A percentile compares a stretch with the other conserved stretches of the same genome.
Conservation (phyloP, 192 early-diverging fungal genomes). For the Martensiomyces pterosporus region DNA sequence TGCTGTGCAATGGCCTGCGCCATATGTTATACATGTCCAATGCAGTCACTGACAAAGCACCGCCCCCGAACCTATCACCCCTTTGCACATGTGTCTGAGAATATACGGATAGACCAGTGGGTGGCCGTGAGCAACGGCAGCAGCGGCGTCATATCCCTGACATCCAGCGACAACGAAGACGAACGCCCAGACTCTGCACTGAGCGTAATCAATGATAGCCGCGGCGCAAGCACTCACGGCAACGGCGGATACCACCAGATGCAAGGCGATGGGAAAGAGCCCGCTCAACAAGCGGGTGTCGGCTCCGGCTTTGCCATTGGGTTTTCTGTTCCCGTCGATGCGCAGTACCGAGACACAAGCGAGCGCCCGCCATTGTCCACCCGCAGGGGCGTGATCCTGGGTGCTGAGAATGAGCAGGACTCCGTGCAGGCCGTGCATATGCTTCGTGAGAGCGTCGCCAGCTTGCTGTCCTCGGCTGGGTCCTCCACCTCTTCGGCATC, state of each 20-base stretch:
- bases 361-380: background rate
- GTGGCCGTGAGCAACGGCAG: conserved; percentile 38
- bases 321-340: background rate
- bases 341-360: background rate
- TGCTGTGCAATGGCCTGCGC: background rate
- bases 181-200: conserved; percentile 13
- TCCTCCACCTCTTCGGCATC: conserved; percentile 23
- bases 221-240: too few relatives aligned
- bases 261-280: too few relatives aligned
- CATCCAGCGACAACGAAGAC: conserved; percentile 44
- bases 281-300: too few relatives aligned
- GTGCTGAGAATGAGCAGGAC: conserved; percentile 4
- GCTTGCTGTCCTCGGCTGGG: conserved; percentile 27
- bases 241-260: too few relatives aligned
- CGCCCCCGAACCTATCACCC: too few relatives aligned
- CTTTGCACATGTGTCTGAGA: too few relatives aligned
- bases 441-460: conserved; percentile 44
- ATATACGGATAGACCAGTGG: conserved; percentile 53
- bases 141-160: conserved; percentile 49
- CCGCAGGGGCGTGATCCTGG: too few relatives aligned
- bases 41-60: too few relatives aligned
- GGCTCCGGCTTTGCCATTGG: background rate
- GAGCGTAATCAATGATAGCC: too few relatives aligned
- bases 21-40: too few relatives aligned
- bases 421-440: conserved; percentile 30